Base-by-base conservation (phyloP, 371 early-diverging fungal genomes). In the Entomophthora muscae region DNA sequence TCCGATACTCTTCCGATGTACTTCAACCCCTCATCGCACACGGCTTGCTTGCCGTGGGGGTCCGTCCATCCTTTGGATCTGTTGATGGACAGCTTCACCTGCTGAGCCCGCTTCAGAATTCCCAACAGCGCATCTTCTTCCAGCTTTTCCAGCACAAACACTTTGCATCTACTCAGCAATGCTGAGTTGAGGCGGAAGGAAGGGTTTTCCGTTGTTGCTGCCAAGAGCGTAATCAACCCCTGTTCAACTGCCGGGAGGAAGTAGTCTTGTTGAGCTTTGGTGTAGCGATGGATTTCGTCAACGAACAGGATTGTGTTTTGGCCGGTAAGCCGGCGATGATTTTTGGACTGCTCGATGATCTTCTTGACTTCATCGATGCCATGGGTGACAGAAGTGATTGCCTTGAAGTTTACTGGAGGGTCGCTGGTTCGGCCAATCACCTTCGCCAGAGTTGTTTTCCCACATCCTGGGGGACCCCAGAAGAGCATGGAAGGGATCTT, bases 131-230 rank as follows among this genome's bases (percentile, higher is more conserved):
- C 82, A 0, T 73, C 71, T 3, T 70, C 69, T 0, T 74, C 71
- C 3, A 91, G 66, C 17, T 83, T 78, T n/a, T 84, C 72, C 1
- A 93, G 76, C 3, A 80, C 79, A 68, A 91, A 80, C 2, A 89
- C 86, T 42, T 84, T 72, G 68, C 89, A 91, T 31, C 93, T 75
- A 30, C 86, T 86, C 0, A 93, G 74, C 31, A 93, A 68, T 0
- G 93, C 91, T 29, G 78, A 76, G 66, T 88, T 91, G 54, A 93
- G 75, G 52, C 86, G 78, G 68, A 93, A 93, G 13, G 88, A 88
- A 1, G 93, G 93, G 64, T 93, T 93, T 64, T 93, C 93, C 1
- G 92, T 93, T 0, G 91, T 93, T 0, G 90, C 90, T 3, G 88
- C 90, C 30, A 93, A 82, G 7, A 91, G 68, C 23, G 79, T 79